A percentile compares a stretch with the other conserved stretches of the same genome.
These are phyloP conservation scores for Fusarium phyllophilum DNA, from an alignment of 2,329 filamentous ascomycete species.

Conservation along the genomic window DNA sequence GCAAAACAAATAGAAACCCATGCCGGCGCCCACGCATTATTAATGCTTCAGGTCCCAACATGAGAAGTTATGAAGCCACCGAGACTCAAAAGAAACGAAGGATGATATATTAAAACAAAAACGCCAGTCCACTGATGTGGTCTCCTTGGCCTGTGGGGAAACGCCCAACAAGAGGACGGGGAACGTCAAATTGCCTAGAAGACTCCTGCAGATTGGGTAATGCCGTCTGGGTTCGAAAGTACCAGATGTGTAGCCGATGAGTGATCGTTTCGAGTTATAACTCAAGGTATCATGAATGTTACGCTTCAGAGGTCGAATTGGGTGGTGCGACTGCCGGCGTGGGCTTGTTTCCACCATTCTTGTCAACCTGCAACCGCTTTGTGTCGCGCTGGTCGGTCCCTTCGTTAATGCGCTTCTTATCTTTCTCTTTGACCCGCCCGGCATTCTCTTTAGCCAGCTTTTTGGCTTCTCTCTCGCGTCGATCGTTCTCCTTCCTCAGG, in stretches of 20 bases:
- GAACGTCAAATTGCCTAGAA: not conserved
- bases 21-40: not conserved
- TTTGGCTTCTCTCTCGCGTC: constrained; percentile 64
- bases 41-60: not conserved
- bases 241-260: not conserved
- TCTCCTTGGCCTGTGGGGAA: not conserved
- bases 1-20: constrained; percentile 9
- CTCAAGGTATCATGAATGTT: not conserved
- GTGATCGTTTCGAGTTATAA: not conserved
- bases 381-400: constrained; percentile 46
- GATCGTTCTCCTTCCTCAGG: constrained; percentile 87
- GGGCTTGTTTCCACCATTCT: constrained; percentile 32
- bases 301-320: constrained; percentile 26
- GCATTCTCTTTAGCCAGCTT: constrained; percentile 54
- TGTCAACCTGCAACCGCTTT: constrained; percentile 50
- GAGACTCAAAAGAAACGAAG: not conserved
- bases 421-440: constrained; percentile 47
- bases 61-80: not conserved
- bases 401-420: constrained; percentile 55
- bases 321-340: constrained; percentile 4
- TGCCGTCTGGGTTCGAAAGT: not conserved
- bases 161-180: constrained; percentile 7
- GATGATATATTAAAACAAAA: constrained; percentile 9
- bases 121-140: constrained; percentile 12
- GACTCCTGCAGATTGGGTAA: constrained; percentile 12